These are phyloP conservation scores for Amborella trichopoda DNA, from an alignment of 164 flowering plant genomes.

Conservation along the genomic window DNA sequence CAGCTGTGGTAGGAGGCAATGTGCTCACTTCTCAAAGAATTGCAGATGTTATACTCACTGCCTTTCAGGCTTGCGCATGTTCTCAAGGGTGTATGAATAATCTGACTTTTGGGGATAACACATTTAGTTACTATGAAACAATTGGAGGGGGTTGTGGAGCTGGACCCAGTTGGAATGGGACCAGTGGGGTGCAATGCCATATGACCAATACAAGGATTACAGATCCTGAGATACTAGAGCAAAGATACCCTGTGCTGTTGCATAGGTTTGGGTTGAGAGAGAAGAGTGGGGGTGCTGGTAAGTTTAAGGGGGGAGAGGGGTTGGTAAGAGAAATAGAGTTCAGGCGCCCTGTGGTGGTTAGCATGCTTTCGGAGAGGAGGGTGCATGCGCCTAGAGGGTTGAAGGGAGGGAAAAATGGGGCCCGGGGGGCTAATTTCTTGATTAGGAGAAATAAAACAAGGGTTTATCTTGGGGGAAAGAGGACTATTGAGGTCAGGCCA, in stretches of 20 bases:
- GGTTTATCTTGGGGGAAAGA: slow-evolving; percentile 87
- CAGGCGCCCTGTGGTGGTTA: slow-evolving; percentile 64
- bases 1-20: slow-evolving; percentile 98
- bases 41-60: slow-evolving; percentile 86
- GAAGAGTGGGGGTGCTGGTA: slow-evolving; percentile 76
- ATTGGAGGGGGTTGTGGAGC: slow-evolving; percentile 99
- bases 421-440: slow-evolving; percentile 76
- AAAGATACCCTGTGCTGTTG: slow-evolving; percentile 85
- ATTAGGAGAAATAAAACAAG: slow-evolving; percentile 52
- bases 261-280: slow-evolving; percentile 75
- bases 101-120: slow-evolving; percentile 87
- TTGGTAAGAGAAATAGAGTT: slow-evolving; percentile 90
- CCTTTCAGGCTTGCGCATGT: slow-evolving; percentile 97
- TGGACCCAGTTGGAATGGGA: slow-evolving; percentile 91
- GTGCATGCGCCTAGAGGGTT: slow-evolving; percentile 91
- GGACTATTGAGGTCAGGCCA: slow-evolving; percentile 55
- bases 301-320: slow-evolving; percentile 87
- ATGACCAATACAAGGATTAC: slow-evolving; percentile 99
- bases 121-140: slow-evolving; percentile 93
- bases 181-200: slow-evolving; percentile 95
- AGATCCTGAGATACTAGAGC: slow-evolving; percentile 96
- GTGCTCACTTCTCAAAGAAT: slow-evolving; percentile 94
- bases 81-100: slow-evolving; percentile 99
- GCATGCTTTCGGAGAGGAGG: slow-evolving; percentile 95
- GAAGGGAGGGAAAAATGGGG: slow-evolving; percentile 74